These are phyloP conservation scores for Seiridium cupressi DNA, from an alignment of 2,329 filamentous ascomycete genomes.

Conservation along the genomic window DNA sequence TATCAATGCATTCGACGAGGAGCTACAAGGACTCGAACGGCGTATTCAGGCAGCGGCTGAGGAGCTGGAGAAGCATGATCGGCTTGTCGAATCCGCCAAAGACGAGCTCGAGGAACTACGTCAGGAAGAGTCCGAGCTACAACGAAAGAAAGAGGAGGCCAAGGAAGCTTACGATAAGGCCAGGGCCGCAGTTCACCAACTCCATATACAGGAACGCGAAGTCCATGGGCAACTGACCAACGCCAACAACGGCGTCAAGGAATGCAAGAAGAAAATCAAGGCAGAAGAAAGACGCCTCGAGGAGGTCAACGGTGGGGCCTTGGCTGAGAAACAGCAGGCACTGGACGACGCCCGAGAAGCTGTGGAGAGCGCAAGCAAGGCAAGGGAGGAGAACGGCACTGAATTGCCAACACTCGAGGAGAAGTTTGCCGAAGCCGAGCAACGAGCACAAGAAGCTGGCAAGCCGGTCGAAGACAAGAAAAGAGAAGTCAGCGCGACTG, in stretches of 20 bases:
- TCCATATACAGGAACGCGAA: slow-evolving; percentile 64
- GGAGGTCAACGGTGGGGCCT: slow-evolving; percentile 67
- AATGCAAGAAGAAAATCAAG: slow-evolving; percentile 45
- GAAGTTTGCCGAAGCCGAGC: slow-evolving; percentile 26
- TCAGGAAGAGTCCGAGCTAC: slow-evolving; percentile 44
- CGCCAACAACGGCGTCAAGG: slow-evolving; percentile 45
- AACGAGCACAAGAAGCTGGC: slow-evolving; percentile 24
- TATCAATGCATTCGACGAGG: slow-evolving; percentile 27
- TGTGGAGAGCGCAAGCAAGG: slow-evolving; percentile 39
- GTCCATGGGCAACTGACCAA: slow-evolving; percentile 58
- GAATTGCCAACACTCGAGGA: slow-evolving; percentile 20
- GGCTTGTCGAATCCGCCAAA: slow-evolving; percentile 37
- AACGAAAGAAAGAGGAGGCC: slow-evolving; percentile 44
- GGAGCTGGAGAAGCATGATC: slow-evolving; percentile 44
- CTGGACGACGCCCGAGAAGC: slow-evolving; percentile 56
- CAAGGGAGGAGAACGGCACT: slow-evolving; percentile 21
- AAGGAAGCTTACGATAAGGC: slow-evolving; percentile 53
- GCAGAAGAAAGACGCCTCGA: slow-evolving; percentile 62
- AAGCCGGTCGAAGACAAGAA: slow-evolving; percentile 41
- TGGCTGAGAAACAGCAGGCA: slow-evolving; percentile 58
- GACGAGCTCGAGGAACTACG: slow-evolving; percentile 39
- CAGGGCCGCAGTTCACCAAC: slow-evolving; percentile 50
- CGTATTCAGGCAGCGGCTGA: slow-evolving; percentile 44
- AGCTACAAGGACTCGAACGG: slow-evolving; percentile 32
- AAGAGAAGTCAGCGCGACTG: slow-evolving; percentile 51